A percentile compares a stretch with the other conserved stretches of the same genome.
These are phyloP conservation scores for Rhodotorula sphaerocarpa DNA, from an alignment of 768 basidiomycete genomes.

Conservation along the genomic window DNA sequence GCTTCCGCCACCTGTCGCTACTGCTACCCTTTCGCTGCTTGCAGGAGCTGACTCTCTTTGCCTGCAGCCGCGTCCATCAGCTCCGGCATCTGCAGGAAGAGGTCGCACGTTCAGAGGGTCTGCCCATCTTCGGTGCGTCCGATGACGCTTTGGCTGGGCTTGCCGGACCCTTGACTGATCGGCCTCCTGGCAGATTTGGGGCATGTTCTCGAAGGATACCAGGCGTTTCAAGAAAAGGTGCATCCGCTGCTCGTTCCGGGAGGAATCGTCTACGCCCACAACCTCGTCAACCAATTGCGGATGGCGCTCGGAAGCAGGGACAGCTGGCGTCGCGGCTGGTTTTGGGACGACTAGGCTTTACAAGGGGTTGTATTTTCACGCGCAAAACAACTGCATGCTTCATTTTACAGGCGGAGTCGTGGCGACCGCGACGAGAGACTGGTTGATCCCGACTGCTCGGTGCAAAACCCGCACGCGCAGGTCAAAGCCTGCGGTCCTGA, in stretches of 20 bases:
- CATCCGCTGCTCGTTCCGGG: conserved; percentile 32
- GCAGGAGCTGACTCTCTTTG: background rate
- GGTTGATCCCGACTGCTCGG: too few relatives aligned
- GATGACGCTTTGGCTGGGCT: too few relatives aligned
- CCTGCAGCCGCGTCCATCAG: conserved; percentile 29
- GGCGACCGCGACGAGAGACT: too few relatives aligned
- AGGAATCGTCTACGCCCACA: conserved; percentile 28
- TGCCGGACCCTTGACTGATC: background rate
- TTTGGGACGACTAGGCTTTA: background rate
- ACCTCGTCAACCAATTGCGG: conserved; percentile 29
- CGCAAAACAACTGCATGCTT: too few relatives aligned
- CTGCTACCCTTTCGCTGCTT: too few relatives aligned
- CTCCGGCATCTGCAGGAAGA: conserved; percentile 33
- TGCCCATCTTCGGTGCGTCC: conserved; percentile 29
- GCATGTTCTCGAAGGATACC: conserved; percentile 31
- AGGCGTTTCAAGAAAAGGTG: conserved; percentile 33
- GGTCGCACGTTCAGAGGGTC: conserved; percentile 19
- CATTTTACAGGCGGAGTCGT: too few relatives aligned
- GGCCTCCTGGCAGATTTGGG: conserved; percentile 16
- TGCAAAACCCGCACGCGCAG: too few relatives aligned
- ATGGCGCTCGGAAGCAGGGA: conserved; percentile 20
- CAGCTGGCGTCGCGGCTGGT: conserved; percentile 27
- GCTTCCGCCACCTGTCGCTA: background rate
- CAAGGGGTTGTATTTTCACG: too few relatives aligned
- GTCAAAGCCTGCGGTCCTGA: too few relatives aligned